Base-by-base conservation (phyloP, 495 filamentous ascomycete genomes). In the Pseudotulostoma volvatum region DNA sequence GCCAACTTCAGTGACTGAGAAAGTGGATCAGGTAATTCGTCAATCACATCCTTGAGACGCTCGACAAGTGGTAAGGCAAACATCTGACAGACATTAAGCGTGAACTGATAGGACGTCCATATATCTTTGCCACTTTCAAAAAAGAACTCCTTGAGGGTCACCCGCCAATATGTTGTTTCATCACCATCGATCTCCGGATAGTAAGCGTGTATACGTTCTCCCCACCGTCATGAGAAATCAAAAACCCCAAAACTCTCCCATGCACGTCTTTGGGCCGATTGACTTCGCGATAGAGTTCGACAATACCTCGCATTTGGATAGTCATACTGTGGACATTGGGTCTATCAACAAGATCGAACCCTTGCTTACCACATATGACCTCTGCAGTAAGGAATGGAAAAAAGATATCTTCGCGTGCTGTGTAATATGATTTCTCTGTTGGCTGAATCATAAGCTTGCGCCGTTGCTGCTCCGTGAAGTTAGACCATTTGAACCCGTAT, bases 171-270 rank as follows among this genome's bases (percentile, higher is more conserved):
- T n/a, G 34, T 43, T 18, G 39, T 49, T 17, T 41, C 33, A 1
- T 33, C 33, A 16, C 31, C 48, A 7, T 49, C 31, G 32, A 55
- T 49, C 9, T 51, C 9, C 32, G 48, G 16, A 42, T 55, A 55
- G 44, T 55, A 37, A 9, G 44, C 45, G 32, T 51, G 53, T 9
- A 54, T 46, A 19, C 45, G 50, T 13, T 53, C 41, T 28, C 23
- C 23, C 36, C 36, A 25, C 60, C 36, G 44, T 70, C 48, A 46
- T 68, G 59, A 16, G 61, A 69, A 40, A 72, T 50, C 1, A 60
- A 68, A 54, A 70, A 70, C 21, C 53, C 50, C 37, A 65, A 48
- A 16, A 58, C 39, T 30, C 36, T 44, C 16, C 47, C 34, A 34
- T 55, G 16, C 23, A 55, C 35, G 32, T 52, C 41, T 14, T 49